Percentiles rank a stretch among this genome's conserved stretches.
phyloP scores from a whole-genome alignment of 2,329 filamentous ascomycete species.

The Fusarium pininemorale region DNA sequence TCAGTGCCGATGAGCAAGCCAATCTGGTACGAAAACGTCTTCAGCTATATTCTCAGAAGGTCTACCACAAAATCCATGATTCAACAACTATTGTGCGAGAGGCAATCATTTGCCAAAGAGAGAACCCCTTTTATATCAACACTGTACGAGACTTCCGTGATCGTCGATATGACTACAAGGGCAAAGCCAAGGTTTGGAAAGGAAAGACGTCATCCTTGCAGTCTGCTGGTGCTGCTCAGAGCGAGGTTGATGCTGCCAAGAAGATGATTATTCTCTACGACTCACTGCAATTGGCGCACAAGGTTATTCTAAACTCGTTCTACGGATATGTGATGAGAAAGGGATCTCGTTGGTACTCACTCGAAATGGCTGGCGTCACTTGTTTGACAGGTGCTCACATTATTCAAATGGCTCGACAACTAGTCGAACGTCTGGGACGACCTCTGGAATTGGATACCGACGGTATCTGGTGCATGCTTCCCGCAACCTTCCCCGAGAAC shows the following conservation, averaged over 20 bases:
- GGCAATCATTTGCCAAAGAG: slow-evolving; percentile 96
- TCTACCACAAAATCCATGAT: slow-evolving; percentile 99
- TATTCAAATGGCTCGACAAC: slow-evolving; percentile 92
- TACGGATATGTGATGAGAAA: slow-evolving; percentile 99
- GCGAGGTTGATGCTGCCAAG: slow-evolving; percentile 91
- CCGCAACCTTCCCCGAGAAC: slow-evolving; percentile 95
- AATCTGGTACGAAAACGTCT: slow-evolving; percentile 83
- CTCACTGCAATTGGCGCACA: slow-evolving; percentile 95
- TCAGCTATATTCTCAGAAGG: slow-evolving; percentile 95
- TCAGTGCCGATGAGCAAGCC: slow-evolving; percentile 85
- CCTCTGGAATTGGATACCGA: slow-evolving; percentile 96
- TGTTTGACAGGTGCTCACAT: slow-evolving; percentile 96
- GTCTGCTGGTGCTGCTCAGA: slow-evolving; percentile 76
- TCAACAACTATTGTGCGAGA: slow-evolving; percentile 91
- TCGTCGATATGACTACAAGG: slow-evolving; percentile 97
- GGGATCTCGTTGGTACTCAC: slow-evolving; percentile 97
- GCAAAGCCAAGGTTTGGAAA: slow-evolving; percentile 98
- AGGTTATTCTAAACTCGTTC: slow-evolving; percentile 99
- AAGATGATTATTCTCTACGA: slow-evolving; percentile 99
- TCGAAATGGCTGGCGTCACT: slow-evolving; percentile 99
- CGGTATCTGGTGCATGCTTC: slow-evolving; percentile 99
- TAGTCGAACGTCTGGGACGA: slow-evolving; percentile 92
- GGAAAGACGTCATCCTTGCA: slow-evolving; percentile 91
- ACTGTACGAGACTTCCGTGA: slow-evolving; percentile 97
- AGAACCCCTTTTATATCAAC: slow-evolving; percentile 98